Base-by-base conservation (phyloP, 805 yeast species). In the Cyberlindnera nakhonratchasimensis region DNA sequence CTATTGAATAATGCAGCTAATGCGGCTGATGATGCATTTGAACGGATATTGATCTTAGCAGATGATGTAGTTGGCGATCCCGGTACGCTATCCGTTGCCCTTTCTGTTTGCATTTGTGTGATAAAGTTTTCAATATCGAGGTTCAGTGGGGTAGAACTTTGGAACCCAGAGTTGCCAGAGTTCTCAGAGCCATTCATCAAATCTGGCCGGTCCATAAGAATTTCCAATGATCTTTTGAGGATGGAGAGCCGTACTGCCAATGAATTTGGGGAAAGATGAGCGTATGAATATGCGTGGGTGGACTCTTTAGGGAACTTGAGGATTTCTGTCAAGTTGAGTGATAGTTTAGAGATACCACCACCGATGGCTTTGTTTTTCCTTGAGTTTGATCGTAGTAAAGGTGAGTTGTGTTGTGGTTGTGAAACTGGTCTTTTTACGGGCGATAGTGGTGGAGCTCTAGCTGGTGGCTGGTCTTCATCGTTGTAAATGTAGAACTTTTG, bases 201-300 rank as follows among this genome's bases (percentile, higher is more conserved):
- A 25, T 55, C 60, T 11, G 61, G 59, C 29, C 58, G 49, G 33
- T 57, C 60, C 39, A 81, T 67, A 29, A 87, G 64, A 31, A 86
- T 82, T 58, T 86, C 88, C 40, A 87, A 63, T 6, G 95, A 83
- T 51, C 93, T 66, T 56, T 81, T 85, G 52, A 87, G 66, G 13
- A 86, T 89, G 42, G 80, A 80, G 46, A 87, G 63, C 42, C 96
- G 68, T 36, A 86, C 74, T 0, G 93, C 86, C 42, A 87, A 62
- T 1, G 95, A 82, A 57, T 85, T 84, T 9, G 90, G 93, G 1
- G 91, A 81, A 42, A 86, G 65, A 40, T 84, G 86, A 3, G 93
- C 87, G 59, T 87, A 87, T 0, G 95, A 86, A 57, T 84, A 87
- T 2, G 95, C 84, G 58, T 85, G 90, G 1, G 93, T 77, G 11